These are phyloP conservation scores for Scalesia atractyloides DNA, from an alignment of 129 eudicot species.

Conservation along the genomic window DNA sequence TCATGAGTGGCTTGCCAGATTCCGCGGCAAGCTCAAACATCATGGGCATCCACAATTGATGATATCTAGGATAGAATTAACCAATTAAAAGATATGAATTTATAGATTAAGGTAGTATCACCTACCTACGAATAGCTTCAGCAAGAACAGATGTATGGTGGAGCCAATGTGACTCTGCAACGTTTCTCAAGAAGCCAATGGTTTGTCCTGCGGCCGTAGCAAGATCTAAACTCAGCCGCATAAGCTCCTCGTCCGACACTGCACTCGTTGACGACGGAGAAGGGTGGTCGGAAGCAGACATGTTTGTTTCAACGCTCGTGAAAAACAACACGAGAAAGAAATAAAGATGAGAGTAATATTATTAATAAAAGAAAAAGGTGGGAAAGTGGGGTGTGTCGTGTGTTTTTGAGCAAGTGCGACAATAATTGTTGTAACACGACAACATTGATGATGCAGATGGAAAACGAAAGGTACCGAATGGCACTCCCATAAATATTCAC, in stretches of 20 bases:
- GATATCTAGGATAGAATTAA: constrained; percentile 47
- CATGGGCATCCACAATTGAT: constrained; percentile 94
- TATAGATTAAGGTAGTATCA: not conserved
- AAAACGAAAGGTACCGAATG: no score
- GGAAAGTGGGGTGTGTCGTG: not conserved
- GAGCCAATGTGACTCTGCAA: constrained; percentile 72
- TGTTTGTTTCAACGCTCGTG: not conserved
- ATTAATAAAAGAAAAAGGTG: not conserved
- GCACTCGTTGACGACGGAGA: constrained; percentile 51
- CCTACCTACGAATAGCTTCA: constrained; percentile 77
- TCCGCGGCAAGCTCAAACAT: constrained; percentile 69
- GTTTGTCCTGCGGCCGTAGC: constrained; percentile 71
- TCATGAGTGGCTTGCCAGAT: constrained; percentile 56
- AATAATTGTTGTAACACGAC: no score
- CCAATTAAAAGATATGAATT: not conserved
- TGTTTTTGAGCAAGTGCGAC: not conserved
- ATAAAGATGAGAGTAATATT: not conserved
- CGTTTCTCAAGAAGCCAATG: constrained; percentile 62
- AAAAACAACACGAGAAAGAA: not conserved
- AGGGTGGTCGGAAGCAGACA: constrained; percentile 62
- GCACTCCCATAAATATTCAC: no score
- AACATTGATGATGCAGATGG: no score
- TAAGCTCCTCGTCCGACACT: constrained; percentile 49
- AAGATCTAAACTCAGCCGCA: constrained; percentile 62
- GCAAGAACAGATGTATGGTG: constrained; percentile 48